Conservation (phyloP, 139 green algal genomes). For the Chlamydomonas incerta region DNA sequence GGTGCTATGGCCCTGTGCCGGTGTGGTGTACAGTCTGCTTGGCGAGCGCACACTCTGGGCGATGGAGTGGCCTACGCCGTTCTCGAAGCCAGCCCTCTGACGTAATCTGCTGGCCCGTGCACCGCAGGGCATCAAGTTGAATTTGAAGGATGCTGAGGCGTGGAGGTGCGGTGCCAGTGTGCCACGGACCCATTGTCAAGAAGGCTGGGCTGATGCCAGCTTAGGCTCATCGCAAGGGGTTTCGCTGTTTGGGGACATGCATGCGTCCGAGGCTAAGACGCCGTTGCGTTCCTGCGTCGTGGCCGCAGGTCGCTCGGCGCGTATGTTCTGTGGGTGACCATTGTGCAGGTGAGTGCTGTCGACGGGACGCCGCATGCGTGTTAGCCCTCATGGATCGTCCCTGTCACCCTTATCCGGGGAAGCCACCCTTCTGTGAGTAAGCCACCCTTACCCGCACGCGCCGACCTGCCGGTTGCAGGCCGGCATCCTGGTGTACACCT, state of each 20-base stretch:
- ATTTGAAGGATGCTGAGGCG: constrained; percentile 15
- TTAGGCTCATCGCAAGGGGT: no score
- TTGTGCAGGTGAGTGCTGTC: constrained; percentile 29
- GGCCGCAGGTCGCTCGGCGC: constrained; percentile 11
- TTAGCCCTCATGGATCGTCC: no score
- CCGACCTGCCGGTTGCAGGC: not conserved
- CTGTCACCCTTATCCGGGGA: no score
- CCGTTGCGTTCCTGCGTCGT: not conserved
- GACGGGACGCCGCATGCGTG: no score
- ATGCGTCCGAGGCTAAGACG: not conserved
- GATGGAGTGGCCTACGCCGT: no score
- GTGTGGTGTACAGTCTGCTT: no score
- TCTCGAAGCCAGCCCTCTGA: not conserved
- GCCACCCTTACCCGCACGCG: no score
- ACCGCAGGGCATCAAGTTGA: constrained; percentile 26
- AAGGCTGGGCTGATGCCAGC: no score
- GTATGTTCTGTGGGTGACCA: constrained; percentile 25
- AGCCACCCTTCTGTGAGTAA: no score
- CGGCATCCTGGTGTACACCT: not conserved
- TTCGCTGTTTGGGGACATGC: not conserved
- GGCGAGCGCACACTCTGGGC: no score
- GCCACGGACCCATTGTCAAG: no score
- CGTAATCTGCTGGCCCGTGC: not conserved
- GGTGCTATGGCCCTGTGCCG: no score
- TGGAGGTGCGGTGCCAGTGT: constrained; percentile 2